These are phyloP conservation scores for Claviceps fusiformis DNA, from an alignment of 2,329 filamentous ascomycete genomes.

Conservation along the genomic window DNA sequence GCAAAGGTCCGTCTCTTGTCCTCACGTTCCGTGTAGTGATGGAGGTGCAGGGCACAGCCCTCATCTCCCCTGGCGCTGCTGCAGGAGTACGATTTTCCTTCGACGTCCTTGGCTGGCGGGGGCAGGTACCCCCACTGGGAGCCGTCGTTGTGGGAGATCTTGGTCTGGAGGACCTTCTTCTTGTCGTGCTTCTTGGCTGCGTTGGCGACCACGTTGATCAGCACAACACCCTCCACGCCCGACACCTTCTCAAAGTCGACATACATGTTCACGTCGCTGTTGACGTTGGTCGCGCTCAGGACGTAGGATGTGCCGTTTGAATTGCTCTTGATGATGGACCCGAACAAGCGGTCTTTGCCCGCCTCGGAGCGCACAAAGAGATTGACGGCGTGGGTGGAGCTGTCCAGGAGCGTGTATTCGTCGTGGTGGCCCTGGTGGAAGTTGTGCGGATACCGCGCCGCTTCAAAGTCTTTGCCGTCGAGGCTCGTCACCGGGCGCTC, in stretches of 20 bases:
- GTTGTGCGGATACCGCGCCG: constrained; percentile 74
- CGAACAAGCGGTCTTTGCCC: constrained; percentile 52
- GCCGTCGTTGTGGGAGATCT: constrained; percentile 94
- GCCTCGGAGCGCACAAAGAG: constrained; percentile 76
- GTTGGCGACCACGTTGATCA: constrained; percentile 80
- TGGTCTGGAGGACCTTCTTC: constrained; percentile 71
- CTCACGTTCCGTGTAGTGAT: constrained; percentile 83
- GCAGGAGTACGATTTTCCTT: constrained; percentile 62
- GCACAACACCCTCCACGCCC: constrained; percentile 75
- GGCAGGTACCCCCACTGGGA: constrained; percentile 69
- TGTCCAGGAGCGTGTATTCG: constrained; percentile 87
- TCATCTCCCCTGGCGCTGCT: constrained; percentile 41
- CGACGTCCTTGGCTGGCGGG: constrained; percentile 56
- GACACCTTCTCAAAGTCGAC: constrained; percentile 96
- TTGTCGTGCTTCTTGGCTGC: constrained; percentile 59
- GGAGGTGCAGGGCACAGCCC: constrained; percentile 78
- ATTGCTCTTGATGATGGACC: constrained; percentile 92
- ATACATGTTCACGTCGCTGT: constrained; percentile 61
- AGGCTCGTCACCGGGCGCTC: constrained; percentile 72
- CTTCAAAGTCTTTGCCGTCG: constrained; percentile 69
- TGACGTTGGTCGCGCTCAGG: constrained; percentile 66
- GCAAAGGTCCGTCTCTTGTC: constrained; percentile 79
- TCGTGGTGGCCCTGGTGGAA: constrained; percentile 66
- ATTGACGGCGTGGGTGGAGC: constrained; percentile 87
- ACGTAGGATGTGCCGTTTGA: constrained; percentile 96